Conservation (phyloP, 2,329 filamentous ascomycete genomes). For the Ophiostoma ulmi region DNA sequence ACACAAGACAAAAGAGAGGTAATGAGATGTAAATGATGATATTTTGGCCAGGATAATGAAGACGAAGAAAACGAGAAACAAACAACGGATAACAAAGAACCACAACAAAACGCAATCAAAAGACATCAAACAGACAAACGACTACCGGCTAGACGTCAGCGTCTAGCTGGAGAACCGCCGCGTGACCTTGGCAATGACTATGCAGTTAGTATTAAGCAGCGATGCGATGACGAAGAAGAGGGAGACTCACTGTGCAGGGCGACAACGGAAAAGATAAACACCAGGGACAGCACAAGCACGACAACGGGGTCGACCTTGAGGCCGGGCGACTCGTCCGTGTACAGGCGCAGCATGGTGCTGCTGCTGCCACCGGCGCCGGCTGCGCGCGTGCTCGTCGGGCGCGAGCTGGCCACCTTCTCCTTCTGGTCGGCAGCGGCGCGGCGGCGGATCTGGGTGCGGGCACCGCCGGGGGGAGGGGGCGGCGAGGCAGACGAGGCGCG, state of each 20-base stretch:
- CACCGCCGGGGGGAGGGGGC: conserved; percentile 84
- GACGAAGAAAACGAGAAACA: neutral
- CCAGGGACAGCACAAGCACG: conserved; percentile 89
- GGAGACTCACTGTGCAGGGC: conserved; percentile 83
- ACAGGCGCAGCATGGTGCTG: conserved; percentile 95
- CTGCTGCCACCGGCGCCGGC: conserved; percentile 93
- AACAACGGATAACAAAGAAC: neutral
- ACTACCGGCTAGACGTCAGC: neutral
- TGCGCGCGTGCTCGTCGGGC: conserved; percentile 85
- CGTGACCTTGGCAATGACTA: conserved; percentile 31
- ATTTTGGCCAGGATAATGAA: conserved; percentile 14
- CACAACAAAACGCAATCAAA: neutral
- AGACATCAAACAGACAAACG: neutral
- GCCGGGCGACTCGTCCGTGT: conserved; percentile 96
- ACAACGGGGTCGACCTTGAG: conserved; percentile 98
- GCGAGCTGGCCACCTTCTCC: conserved; percentile 90
- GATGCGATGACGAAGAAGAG: neutral
- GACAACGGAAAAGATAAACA: conserved; percentile 98
- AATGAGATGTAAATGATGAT: neutral
- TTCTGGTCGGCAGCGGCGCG: conserved; percentile 95
- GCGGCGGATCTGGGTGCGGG: conserved; percentile 90
- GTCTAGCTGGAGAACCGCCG: conserved; percentile 32
- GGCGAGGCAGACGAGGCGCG: conserved; percentile 77
- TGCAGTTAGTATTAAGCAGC: conserved; percentile 1
- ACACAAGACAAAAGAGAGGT: conserved; percentile 13